These are phyloP conservation scores for Nicotiana benthamiana DNA, from an alignment of 257 asterid genomes.

Conservation along the genomic window DNA sequence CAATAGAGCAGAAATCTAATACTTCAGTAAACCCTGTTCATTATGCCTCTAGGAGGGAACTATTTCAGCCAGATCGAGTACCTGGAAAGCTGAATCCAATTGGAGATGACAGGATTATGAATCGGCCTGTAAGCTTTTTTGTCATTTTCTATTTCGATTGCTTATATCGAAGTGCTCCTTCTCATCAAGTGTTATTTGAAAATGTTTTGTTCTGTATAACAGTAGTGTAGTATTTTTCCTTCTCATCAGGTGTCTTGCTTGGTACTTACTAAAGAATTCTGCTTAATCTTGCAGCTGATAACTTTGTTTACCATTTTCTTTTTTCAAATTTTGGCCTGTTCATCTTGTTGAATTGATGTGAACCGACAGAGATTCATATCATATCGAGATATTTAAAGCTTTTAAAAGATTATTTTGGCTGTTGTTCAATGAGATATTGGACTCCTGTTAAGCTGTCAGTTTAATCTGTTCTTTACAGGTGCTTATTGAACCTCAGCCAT, in stretches of 20 bases:
- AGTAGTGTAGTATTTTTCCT: background rate
- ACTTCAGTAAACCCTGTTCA: conserved; percentile 44
- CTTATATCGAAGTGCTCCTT: background rate
- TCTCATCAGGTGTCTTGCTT: background rate
- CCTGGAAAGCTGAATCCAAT: conserved; percentile 42
- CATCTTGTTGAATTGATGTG: background rate
- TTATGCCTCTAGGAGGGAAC: conserved; percentile 49
- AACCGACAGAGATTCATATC: background rate
- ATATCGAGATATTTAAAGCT: background rate
- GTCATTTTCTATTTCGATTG: conserved; percentile 2
- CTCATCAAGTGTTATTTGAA: background rate
- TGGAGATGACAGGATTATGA: conserved; percentile 62
- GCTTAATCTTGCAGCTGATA: background rate
- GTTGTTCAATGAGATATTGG: background rate
- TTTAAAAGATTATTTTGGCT: conserved; percentile 2
- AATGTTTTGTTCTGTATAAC: too few species aligned
- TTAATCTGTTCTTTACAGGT: conserved; percentile 45
- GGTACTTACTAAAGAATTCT: background rate
- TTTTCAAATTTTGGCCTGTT: background rate
- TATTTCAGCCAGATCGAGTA: conserved; percentile 41
- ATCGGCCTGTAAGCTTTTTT: conserved; percentile 53
- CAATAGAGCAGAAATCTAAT: conserved; percentile 65
- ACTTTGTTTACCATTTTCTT: background rate
- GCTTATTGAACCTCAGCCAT: conserved; percentile 51
- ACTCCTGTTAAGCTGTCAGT: background rate